These are phyloP conservation scores for Cryptococcus sp. DNA, from an alignment of 1,284 basidiomycete genomes.

Conservation along the genomic window DNA sequence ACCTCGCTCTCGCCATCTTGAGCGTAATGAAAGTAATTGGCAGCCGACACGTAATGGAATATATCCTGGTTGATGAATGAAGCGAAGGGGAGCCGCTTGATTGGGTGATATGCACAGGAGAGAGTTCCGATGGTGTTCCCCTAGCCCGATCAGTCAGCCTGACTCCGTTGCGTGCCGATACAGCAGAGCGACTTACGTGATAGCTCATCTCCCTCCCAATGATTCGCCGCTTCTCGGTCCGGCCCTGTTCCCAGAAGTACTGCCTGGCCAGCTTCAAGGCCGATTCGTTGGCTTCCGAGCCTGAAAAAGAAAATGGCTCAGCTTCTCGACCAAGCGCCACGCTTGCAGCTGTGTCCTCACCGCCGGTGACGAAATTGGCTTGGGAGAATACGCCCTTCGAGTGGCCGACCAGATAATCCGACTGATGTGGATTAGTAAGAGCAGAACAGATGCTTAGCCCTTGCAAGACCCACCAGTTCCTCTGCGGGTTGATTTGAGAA, in stretches of 20 bases:
- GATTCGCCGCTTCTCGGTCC: conserved; percentile 70
- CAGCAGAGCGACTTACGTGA: conserved; percentile 73
- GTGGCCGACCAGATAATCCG: no score
- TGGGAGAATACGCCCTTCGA: no score
- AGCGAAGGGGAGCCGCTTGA: conserved; percentile 60
- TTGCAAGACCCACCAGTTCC: conserved; percentile 26
- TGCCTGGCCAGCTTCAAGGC: conserved; percentile 38
- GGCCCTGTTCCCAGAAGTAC: conserved; percentile 62
- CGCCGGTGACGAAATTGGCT: neutral
- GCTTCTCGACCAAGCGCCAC: conserved; percentile 35
- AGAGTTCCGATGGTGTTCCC: neutral
- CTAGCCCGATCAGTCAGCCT: conserved; percentile 21
- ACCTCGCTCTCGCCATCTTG: conserved; percentile 69
- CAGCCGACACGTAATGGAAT: conserved; percentile 57
- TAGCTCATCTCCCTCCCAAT: conserved; percentile 77
- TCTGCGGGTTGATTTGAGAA: conserved; percentile 23
- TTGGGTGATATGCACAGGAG: neutral
- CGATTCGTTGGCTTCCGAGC: conserved; percentile 41
- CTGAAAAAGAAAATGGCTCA: conserved; percentile 11
- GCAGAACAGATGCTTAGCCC: conserved; percentile 9
- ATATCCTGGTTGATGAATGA: conserved; percentile 7
- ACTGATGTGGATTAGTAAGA: no score
- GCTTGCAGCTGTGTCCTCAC: conserved; percentile 27
- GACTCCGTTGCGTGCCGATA: conserved; percentile 12
- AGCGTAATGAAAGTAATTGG: conserved; percentile 73